Percentiles rank a stretch among this genome's conserved stretches.
Evolutionary conservation across 345 rosid species (phyloP).

Genomic region (Hypericum perforatum): DNA sequence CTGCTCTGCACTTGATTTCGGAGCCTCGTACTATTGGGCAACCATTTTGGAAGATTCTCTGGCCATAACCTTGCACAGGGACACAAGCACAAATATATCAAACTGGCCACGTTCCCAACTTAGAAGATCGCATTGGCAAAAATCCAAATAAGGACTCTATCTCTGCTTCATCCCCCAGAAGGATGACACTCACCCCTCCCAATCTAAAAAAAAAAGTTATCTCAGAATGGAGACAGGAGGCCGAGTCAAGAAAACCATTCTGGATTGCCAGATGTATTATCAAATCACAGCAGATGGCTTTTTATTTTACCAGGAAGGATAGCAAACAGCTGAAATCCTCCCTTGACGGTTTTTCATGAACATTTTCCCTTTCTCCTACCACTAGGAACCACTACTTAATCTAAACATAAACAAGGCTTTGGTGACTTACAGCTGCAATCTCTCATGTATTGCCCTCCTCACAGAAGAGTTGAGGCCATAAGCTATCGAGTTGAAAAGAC

Average conservation of each 20-base stretch:
- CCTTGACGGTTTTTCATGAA: no score
- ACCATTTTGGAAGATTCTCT: slow-evolving; percentile 55
- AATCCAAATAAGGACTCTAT: not conserved
- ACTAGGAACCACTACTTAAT: no score
- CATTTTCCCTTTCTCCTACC: no score
- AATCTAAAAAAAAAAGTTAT: no score
- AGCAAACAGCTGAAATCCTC: no score
- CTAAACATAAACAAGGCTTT: no score
- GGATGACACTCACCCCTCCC: no score
- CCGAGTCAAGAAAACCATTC: not conserved
- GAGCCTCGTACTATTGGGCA: slow-evolving; percentile 35
- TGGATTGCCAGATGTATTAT: not conserved
- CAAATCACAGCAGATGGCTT: slow-evolving; percentile 1
- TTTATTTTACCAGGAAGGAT: not conserved
- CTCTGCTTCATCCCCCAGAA: no score
- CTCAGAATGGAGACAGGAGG: not conserved
- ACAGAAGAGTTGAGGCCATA: slow-evolving; percentile 92
- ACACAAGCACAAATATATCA: slow-evolving; percentile 5
- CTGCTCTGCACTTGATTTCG: slow-evolving; percentile 52
- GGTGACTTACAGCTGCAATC: slow-evolving; percentile 68
- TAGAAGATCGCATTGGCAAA: not conserved
- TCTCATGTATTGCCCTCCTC: slow-evolving; percentile 70
- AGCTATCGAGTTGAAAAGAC: slow-evolving; percentile 89
- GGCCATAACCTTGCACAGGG: slow-evolving; percentile 49
- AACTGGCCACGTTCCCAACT: not conserved